Evolutionary conservation across 192 early-diverging fungal species (phyloP), one percentile per base, ranked within the genome.

Genomic region (Jimgerdemannia flammicorona): DNA sequence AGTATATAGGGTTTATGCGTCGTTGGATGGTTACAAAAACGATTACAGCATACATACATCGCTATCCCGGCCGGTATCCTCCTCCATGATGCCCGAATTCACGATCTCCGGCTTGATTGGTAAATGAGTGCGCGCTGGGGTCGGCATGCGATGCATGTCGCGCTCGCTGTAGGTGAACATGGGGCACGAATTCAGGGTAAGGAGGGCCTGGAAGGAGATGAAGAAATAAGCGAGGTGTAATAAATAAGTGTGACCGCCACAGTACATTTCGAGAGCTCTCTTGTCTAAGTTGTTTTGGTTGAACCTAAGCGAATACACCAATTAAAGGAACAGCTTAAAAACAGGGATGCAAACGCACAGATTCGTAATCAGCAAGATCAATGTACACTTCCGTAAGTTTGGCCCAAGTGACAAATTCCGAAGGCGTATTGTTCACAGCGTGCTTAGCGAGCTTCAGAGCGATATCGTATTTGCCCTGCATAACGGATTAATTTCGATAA

Each of bases 151-250:
- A 72, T 95, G 95, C 76, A 92, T 84, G 75, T 98, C 96, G 64
- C 90, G 85, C 73, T 95, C 94, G 66, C 88, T 89, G 81, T 89
- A 97, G 0, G 97, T 95, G 78, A 98, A 99, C 98, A 99, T 99
- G 8, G 98, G 98, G 80, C 98, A 99, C 17, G 97, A 94, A 80
- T 99, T 99, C 73, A 99, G 89, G 0, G 97, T 93, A 73, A 99
- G 86, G 11, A 99, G 85, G 19, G 98, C 98, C 90, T 92, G 85
- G n/a, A 68, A 43, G 29, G 29, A 14, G 14, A 59, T 59, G 49
- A 59, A 14, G 49, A 59, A 59, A 59, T 29, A 29, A 29, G 29
- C 29, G 29, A 29, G 29, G 29, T 29, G 29, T 29, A 29, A 29
- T 29, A 0, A 29, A 29, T 29, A 29, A 29, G 29, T 29, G 29